phyloP scores from a whole-genome alignment of 768 basidiomycete species.

The Tylopilus sp. region DNA sequence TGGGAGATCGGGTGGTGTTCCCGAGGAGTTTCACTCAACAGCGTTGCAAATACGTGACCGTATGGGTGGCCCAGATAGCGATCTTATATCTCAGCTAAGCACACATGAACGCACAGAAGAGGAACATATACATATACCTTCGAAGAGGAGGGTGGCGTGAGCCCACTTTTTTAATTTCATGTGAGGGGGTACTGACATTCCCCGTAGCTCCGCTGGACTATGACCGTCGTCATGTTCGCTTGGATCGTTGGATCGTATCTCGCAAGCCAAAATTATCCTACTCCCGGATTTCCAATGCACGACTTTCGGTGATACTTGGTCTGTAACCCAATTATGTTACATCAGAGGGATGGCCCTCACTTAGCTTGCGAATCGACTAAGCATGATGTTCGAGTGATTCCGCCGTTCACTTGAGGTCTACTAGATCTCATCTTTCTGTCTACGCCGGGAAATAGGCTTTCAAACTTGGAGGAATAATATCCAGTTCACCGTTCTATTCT shows the following conservation, averaged over 20 bases:
- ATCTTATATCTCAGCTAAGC: slow-evolving; percentile 7
- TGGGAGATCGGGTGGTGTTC: slow-evolving; percentile 25
- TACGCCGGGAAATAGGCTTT: slow-evolving; percentile 15
- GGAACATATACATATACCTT: slow-evolving; percentile 6
- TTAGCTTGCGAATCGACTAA: neutral
- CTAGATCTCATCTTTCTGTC: slow-evolving; percentile 5
- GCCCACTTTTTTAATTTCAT: neutral
- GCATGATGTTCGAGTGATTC: neutral
- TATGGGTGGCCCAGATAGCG: slow-evolving; percentile 31
- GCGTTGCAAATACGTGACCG: slow-evolving; percentile 27
- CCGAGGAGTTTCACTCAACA: slow-evolving; percentile 28
- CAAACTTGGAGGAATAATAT: slow-evolving; percentile 1
- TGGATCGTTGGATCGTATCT: slow-evolving; percentile 7
- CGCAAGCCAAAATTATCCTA: slow-evolving; percentile 3
- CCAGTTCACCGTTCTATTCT: slow-evolving; percentile 8
- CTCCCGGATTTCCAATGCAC: neutral
- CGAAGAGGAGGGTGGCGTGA: slow-evolving; percentile 24
- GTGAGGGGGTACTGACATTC: slow-evolving; percentile 2
- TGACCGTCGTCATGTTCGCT: slow-evolving; percentile 2
- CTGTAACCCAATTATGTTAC: neutral
- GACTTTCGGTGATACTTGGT: neutral
- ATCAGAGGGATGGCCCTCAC: neutral
- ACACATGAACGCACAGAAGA: neutral
- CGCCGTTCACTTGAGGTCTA: too few species aligned
- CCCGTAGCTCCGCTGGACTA: slow-evolving; percentile 15